A percentile compares a stretch with the other conserved stretches of the same genome.
phyloP scores from a whole-genome alignment of 345 rosid genomes.

The Anastatica hierochuntica region DNA sequence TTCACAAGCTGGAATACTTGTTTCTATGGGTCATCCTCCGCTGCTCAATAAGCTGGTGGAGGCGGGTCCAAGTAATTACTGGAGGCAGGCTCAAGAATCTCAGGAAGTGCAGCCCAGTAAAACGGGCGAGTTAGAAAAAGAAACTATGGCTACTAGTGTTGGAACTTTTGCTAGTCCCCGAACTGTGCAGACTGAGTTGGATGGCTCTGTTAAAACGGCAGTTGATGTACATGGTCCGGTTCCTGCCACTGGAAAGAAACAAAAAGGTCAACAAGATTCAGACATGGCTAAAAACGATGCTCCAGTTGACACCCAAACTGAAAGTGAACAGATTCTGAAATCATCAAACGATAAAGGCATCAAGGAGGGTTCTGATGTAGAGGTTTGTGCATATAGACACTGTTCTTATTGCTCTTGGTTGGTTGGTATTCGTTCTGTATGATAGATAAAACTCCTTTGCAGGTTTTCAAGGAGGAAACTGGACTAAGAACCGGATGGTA shows the following conservation, averaged over 20 bases:
- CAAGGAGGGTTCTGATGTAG: slow-evolving; percentile 68
- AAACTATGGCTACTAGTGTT: slow-evolving; percentile 26
- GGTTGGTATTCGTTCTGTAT: slow-evolving; percentile 8
- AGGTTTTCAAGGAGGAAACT: slow-evolving; percentile 78
- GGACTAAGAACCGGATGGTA: slow-evolving; percentile 74
- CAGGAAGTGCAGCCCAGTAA: slow-evolving; percentile 25
- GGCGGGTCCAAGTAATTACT: slow-evolving; percentile 66
- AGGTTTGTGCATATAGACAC: slow-evolving; percentile 43
- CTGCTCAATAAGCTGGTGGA: slow-evolving; percentile 50
- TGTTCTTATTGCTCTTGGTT: not conserved
- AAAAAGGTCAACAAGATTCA: slow-evolving; percentile 32
- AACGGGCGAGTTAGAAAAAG: slow-evolving; percentile 27
- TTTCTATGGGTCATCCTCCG: slow-evolving; percentile 71
- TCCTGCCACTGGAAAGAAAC: slow-evolving; percentile 35
- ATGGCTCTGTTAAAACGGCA: slow-evolving; percentile 29
- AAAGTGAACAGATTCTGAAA: slow-evolving; percentile 26
- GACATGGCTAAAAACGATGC: slow-evolving; percentile 31
- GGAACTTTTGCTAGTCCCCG: slow-evolving; percentile 25
- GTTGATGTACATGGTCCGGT: slow-evolving; percentile 34
- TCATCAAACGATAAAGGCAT: slow-evolving; percentile 33
- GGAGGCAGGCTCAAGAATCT: slow-evolving; percentile 44
- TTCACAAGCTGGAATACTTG: slow-evolving; percentile 85
- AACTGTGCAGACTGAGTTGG: slow-evolving; percentile 32
- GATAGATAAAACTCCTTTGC: not conserved
- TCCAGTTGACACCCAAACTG: slow-evolving; percentile 27